These are phyloP conservation scores for Beauveria brongniartii DNA, from an alignment of 2,329 filamentous ascomycete genomes.

Conservation along the genomic window DNA sequence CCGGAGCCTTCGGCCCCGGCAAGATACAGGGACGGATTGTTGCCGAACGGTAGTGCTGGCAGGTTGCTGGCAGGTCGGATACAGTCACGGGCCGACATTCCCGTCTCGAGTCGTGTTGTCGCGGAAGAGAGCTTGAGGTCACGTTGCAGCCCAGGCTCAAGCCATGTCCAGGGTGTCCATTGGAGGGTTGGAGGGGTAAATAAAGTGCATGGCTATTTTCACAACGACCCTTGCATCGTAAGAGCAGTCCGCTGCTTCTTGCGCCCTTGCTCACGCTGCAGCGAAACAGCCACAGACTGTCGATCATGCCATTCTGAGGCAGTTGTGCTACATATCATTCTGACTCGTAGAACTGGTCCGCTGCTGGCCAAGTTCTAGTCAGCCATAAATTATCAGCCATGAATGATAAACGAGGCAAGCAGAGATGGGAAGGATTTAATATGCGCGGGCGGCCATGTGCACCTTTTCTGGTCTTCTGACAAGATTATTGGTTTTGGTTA, in stretches of 20 bases:
- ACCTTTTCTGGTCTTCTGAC: neutral
- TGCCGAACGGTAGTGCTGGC: neutral
- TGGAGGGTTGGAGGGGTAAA: no score
- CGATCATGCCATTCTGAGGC: slow-evolving; percentile 9
- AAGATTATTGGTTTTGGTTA: no score
- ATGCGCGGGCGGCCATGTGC: neutral
- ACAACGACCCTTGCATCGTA: neutral
- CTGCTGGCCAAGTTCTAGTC: neutral
- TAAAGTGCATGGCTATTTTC: no score
- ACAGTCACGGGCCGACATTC: neutral
- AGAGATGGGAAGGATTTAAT: neutral
- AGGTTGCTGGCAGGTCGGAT: neutral
- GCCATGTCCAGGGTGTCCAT: neutral
- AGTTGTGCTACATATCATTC: slow-evolving; percentile 5
- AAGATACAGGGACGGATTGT: neutral
- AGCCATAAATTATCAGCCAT: neutral
- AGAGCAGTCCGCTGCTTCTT: neutral
- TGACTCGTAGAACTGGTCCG: slow-evolving; percentile 2
- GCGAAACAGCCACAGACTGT: slow-evolving; percentile 6
- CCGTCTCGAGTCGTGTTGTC: neutral
- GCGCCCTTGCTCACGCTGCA: neutral
- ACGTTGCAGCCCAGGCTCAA: neutral
- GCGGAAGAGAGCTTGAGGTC: neutral
- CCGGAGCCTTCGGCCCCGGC: neutral
- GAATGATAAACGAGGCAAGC: neutral